These are phyloP conservation scores for Aspergillus tamarii DNA, from an alignment of 2,329 filamentous ascomycete genomes.

Conservation along the genomic window DNA sequence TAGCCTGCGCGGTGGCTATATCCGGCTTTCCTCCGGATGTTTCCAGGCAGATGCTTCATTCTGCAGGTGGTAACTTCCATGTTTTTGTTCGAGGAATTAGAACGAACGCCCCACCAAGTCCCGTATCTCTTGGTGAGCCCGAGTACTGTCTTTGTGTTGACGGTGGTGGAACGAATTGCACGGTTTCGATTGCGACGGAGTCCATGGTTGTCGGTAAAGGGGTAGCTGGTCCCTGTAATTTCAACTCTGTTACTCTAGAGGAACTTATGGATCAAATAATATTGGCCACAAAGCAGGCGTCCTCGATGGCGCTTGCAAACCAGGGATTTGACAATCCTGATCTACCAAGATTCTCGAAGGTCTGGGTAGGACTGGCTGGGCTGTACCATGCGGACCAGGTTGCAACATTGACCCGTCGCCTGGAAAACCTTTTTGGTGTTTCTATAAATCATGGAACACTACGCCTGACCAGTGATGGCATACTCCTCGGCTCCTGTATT, in stretches of 20 bases:
- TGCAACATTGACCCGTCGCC: constrained; percentile 27
- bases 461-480: constrained; percentile 45
- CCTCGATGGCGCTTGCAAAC: background rate
- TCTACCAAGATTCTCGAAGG: constrained; percentile 5
- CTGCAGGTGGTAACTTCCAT: constrained; percentile 20
- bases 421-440: constrained; percentile 35
- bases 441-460: constrained; percentile 21
- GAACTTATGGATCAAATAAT: constrained; percentile 16
- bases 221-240: constrained; percentile 43
- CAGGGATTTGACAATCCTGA: background rate
- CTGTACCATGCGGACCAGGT: constrained; percentile 41
- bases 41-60: constrained; percentile 26
- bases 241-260: constrained; percentile 22
- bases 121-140: background rate
- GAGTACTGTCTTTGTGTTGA: constrained; percentile 41
- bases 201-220: constrained; percentile 32
- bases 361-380: constrained; percentile 48
- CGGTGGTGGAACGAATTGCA: constrained; percentile 49
- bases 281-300: background rate
- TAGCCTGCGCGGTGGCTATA: constrained; percentile 35
- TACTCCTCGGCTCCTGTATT: constrained; percentile 39
- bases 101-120: constrained; percentile 2
- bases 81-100: constrained; percentile 25
- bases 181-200: constrained; percentile 37
- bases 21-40: constrained; percentile 28